Evolutionary conservation across 2,329 filamentous ascomycete species (phyloP).

Genomic region (Pyricularia pennisetigena): DNA sequence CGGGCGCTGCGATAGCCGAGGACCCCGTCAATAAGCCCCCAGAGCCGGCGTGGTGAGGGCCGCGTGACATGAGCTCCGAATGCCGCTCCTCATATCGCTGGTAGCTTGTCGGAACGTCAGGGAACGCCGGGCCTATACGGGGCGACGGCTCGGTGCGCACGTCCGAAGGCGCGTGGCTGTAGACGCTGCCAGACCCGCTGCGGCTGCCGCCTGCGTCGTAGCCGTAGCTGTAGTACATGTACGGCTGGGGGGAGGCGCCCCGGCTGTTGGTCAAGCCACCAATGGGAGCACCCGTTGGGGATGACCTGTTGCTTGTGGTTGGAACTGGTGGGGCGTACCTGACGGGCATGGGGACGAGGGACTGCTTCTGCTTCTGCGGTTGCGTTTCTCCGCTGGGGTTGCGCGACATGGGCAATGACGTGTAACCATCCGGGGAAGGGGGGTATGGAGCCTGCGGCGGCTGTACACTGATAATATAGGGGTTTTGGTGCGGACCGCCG

Average conservation of each 20-base stretch:
- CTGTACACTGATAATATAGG: slow-evolving; percentile 12
- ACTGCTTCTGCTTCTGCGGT: neutral
- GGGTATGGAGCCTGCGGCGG: slow-evolving; percentile 14
- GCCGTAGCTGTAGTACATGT: slow-evolving; percentile 7
- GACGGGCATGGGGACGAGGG: neutral
- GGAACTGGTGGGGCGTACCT: neutral
- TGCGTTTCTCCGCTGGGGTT: slow-evolving; percentile 29
- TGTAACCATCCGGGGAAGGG: slow-evolving; percentile 26
- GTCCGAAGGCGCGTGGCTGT: slow-evolving; percentile 26
- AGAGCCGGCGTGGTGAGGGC: slow-evolving; percentile 3
- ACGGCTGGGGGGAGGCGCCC: neutral
- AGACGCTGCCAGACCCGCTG: slow-evolving; percentile 14
- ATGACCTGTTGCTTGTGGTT: neutral
- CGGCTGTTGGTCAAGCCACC: neutral
- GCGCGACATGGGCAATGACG: slow-evolving; percentile 40
- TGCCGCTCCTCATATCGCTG: slow-evolving; percentile 15
- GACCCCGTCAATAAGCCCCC: slow-evolving; percentile 5
- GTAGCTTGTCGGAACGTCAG: slow-evolving; percentile 20
- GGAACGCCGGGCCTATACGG: slow-evolving; percentile 16
- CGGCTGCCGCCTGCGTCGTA: slow-evolving; percentile 6
- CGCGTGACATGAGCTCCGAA: neutral
- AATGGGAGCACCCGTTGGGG: neutral
- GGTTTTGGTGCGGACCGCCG: slow-evolving; percentile 4
- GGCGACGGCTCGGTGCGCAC: slow-evolving; percentile 33
- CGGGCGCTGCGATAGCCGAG: neutral